Percentiles rank a stretch among this genome's conserved stretches.
These are phyloP conservation scores for Volvox africanus DNA, from an alignment of 139 green algal genomes.

Conservation along the genomic window DNA sequence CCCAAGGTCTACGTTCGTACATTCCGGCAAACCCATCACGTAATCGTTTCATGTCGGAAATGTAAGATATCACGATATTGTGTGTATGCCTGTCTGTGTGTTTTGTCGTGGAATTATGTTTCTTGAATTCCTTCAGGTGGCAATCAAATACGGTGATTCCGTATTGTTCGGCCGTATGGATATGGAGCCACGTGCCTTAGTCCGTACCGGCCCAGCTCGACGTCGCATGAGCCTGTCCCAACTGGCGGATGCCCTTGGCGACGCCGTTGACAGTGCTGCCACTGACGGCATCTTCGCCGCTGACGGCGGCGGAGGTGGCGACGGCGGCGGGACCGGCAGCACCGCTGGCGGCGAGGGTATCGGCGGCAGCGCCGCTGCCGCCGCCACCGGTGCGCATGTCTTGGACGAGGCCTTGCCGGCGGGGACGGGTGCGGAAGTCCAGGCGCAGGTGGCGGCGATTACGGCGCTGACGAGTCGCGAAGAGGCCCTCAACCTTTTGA, in stretches of 20 bases:
- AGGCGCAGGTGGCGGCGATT: constrained; percentile 39
- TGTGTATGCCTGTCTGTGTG: too few species aligned
- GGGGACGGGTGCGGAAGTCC: background rate
- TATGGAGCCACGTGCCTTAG: background rate
- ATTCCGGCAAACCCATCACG: too few species aligned
- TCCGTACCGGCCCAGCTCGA: background rate
- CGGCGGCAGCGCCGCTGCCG: background rate
- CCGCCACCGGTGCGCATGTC: background rate
- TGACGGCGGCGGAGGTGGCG: background rate
- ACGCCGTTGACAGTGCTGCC: background rate
- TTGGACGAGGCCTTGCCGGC: background rate
- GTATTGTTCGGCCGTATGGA: constrained; percentile 49
- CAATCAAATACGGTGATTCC: constrained; percentile 45
- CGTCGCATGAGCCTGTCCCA: constrained; percentile 25
- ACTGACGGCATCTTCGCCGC: background rate
- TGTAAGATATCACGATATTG: too few species aligned
- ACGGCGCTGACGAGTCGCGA: background rate
- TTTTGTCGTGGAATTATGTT: too few species aligned
- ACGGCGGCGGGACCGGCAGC: background rate
- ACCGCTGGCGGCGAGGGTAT: background rate
- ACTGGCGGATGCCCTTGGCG: background rate
- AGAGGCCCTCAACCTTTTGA: constrained; percentile 13
- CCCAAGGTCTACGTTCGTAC: too few species aligned
- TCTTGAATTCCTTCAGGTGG: background rate
- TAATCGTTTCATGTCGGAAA: too few species aligned